Conservation (phyloP, 2,329 filamentous ascomycete species). For the Raffaelea arxii region DNA sequence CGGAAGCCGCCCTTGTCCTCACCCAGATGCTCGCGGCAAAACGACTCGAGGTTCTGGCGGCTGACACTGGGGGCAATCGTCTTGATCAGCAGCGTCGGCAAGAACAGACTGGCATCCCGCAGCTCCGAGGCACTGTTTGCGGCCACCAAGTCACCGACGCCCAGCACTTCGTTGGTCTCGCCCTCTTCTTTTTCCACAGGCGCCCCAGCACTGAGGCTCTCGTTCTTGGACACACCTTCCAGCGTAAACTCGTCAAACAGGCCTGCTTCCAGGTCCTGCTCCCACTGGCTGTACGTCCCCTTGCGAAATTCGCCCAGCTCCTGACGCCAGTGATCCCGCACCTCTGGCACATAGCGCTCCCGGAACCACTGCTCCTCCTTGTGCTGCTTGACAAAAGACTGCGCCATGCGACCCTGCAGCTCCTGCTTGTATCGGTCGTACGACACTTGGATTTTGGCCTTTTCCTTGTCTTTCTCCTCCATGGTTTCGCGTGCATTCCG, state of each 20-base stretch:
- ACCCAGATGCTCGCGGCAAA: constrained; percentile 88
- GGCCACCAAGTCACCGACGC: constrained; percentile 83
- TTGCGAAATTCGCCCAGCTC: constrained; percentile 74
- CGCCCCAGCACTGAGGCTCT: constrained; percentile 78
- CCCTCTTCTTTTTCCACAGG: constrained; percentile 91
- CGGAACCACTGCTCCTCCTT: constrained; percentile 97
- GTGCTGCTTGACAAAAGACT: constrained; percentile 81
- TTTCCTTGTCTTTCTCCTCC: constrained; percentile 71
- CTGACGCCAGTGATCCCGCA: constrained; percentile 62
- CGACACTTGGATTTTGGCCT: constrained; percentile 63
- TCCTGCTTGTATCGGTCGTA: constrained; percentile 62
- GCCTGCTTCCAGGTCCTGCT: constrained; percentile 73
- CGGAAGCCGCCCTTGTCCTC: constrained; percentile 89
- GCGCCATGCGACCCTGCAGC: constrained; percentile 69
- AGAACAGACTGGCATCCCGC: constrained; percentile 76
- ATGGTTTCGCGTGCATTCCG: constrained; percentile 55
- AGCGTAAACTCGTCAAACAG: constrained; percentile 90
- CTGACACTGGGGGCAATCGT: constrained; percentile 95
- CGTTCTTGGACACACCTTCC: constrained; percentile 87
- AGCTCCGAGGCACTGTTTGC: constrained; percentile 76
- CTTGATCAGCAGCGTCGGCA: constrained; percentile 93
- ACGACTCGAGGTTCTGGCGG: constrained; percentile 82
- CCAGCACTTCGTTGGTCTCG: constrained; percentile 87
- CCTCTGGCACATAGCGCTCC: constrained; percentile 82
- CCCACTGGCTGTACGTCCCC: constrained; percentile 76